Percentiles rank a stretch among this genome's conserved stretches.
These are phyloP conservation scores for Glebionis coronaria DNA, from an alignment of 129 eudicot species.

Conservation along the genomic window DNA sequence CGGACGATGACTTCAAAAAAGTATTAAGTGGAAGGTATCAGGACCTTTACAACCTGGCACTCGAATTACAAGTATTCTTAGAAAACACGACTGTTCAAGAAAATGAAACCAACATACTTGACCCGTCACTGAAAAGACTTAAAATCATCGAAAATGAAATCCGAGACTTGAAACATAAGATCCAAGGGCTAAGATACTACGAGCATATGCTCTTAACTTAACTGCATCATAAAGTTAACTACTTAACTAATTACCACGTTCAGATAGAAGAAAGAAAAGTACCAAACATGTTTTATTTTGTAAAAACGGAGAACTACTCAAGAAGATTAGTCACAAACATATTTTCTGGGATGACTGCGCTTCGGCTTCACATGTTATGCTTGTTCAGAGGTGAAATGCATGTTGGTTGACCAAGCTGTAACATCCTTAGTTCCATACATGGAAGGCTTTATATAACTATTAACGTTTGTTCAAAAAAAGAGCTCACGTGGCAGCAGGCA, in stretches of 20 bases:
- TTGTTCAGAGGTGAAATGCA: slow-evolving; percentile 83
- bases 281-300: slow-evolving; percentile 91
- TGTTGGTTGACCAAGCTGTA: slow-evolving; percentile 72
- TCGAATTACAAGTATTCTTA: slow-evolving; percentile 72
- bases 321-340: slow-evolving; percentile 70
- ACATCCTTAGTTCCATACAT: slow-evolving; percentile 74
- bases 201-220: slow-evolving; percentile 91
- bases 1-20: slow-evolving; percentile 88
- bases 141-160: slow-evolving; percentile 83
- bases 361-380: slow-evolving; percentile 80
- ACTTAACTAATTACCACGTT: slow-evolving; percentile 62
- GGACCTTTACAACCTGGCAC: slow-evolving; percentile 82
- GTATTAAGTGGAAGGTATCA: slow-evolving; percentile 83
- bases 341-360: slow-evolving; percentile 82
- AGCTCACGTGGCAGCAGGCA: slow-evolving; percentile 88
- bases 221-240: no score
- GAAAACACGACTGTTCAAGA: slow-evolving; percentile 39
- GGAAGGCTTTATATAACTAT: slow-evolving; percentile 77
- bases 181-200: slow-evolving; percentile 86
- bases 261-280: slow-evolving; percentile 88
- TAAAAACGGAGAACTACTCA: slow-evolving; percentile 69
- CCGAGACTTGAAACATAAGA: slow-evolving; percentile 82
- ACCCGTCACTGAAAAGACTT: slow-evolving; percentile 73
- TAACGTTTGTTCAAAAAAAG: slow-evolving; percentile 92
- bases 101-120: slow-evolving; percentile 48